Conservation (phyloP, 148 eudicot species). For the Chenopodium formosanum region DNA sequence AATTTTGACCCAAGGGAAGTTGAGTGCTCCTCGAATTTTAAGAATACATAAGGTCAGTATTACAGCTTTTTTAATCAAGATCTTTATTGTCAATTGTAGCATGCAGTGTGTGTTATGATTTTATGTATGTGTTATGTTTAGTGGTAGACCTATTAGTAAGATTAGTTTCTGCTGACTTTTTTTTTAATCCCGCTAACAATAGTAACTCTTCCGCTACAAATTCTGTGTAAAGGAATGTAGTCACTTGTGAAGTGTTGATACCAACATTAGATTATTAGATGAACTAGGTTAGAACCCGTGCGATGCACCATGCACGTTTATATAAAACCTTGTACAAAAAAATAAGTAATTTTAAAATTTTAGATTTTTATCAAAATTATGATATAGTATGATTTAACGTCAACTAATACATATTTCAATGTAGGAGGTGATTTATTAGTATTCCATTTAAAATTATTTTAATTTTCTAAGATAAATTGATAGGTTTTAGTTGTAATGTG, state of each 20-base stretch:
- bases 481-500: no score
- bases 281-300: no score
- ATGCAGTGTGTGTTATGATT: constrained; percentile 3
- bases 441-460: no score
- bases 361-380: no score
- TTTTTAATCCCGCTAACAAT: neutral
- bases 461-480: no score
- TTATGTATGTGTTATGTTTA: neutral
- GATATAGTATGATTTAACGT: no score
- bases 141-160: neutral
- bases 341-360: no score
- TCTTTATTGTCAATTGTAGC: neutral
- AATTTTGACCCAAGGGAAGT: constrained; percentile 90
- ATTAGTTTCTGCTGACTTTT: neutral
- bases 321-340: no score
- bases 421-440: no score
- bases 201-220: neutral
- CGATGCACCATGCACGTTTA: no score
- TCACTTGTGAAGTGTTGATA: neutral
- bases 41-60: constrained; percentile 83
- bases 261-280: neutral
- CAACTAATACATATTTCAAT: no score
- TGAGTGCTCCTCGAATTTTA: constrained; percentile 98
- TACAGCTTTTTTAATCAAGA: neutral
- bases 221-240: neutral